These are phyloP conservation scores for Xylaria arbuscula DNA, from an alignment of 2,329 filamentous ascomycete genomes.

Conservation along the genomic window DNA sequence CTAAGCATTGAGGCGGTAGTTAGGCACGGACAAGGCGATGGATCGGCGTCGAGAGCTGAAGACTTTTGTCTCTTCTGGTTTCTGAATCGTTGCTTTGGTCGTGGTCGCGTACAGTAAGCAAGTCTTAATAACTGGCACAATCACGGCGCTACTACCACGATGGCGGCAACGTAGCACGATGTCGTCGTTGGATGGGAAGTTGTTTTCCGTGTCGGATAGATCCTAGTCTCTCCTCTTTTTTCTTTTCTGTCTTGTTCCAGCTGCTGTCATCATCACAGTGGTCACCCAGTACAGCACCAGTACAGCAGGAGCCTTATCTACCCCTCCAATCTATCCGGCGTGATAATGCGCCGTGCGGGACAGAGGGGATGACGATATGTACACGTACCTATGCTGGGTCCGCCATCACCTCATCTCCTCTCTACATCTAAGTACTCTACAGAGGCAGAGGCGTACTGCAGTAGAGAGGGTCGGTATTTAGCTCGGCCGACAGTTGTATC, in stretches of 20 bases:
- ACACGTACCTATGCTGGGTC: conserved; percentile 4
- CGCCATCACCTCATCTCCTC: background rate
- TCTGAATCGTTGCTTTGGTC: background rate
- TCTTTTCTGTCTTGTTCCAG: background rate
- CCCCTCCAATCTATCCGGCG: conserved; percentile 17
- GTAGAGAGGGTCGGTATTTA: background rate
- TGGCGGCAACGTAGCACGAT: conserved; percentile 30
- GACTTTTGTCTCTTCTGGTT: conserved; percentile 14
- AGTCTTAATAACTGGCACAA: conserved; percentile 20
- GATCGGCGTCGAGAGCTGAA: conserved; percentile 14
- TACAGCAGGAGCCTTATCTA: conserved; percentile 29
- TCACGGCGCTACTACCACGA: conserved; percentile 13
- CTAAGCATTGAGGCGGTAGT: conserved; percentile 29
- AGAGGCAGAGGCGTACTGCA: background rate
- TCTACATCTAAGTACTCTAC: background rate
- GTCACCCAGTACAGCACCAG: background rate
- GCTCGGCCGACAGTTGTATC: conserved; percentile 27
- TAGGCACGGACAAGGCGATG: conserved; percentile 8
- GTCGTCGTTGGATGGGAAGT: conserved; percentile 15
- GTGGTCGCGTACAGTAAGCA: conserved; percentile 33
- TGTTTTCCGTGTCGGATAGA: conserved; percentile 22
- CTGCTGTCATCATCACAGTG: background rate
- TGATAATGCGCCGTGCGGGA: conserved; percentile 10
- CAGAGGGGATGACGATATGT: conserved; percentile 1
- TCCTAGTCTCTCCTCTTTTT: conserved; percentile 6